phyloP scores from a whole-genome alignment of 208 protist genomes.

The Angomonas deanei region DNA sequence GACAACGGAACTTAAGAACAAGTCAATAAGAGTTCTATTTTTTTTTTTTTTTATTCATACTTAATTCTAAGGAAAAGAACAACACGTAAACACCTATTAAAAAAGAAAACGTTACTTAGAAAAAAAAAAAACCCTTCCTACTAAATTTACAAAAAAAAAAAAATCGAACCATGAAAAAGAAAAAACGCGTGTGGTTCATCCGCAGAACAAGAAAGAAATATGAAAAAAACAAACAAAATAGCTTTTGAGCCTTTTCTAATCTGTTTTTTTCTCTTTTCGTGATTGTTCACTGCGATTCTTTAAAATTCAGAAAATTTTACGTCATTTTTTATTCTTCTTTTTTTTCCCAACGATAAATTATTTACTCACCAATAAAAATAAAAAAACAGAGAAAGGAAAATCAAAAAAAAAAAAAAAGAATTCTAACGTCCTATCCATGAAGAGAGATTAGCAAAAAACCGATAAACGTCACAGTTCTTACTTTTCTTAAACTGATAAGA shows the following conservation, averaged over 20 bases:
- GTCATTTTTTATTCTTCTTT: neutral
- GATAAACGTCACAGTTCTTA: slow-evolving; percentile 7
- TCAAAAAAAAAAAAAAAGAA: no score
- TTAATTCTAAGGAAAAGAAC: slow-evolving; percentile 11
- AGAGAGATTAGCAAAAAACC: neutral
- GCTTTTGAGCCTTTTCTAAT: no score
- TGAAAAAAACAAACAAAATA: no score
- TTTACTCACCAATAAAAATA: slow-evolving; percentile 1
- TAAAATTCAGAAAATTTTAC: neutral
- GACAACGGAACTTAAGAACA: neutral
- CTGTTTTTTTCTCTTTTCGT: neutral
- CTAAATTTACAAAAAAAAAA: no score
- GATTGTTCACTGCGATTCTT: neutral
- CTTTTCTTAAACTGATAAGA: slow-evolving; percentile 13
- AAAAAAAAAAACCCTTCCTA: neutral
- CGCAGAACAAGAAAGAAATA: no score
- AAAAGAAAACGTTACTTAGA: neutral
- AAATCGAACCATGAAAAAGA: no score
- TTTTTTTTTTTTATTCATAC: neutral
- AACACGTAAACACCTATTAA: neutral
- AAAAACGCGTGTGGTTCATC: no score
- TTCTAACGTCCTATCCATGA: no score
- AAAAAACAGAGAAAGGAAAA: slow-evolving; percentile 12
- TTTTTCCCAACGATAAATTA: neutral
- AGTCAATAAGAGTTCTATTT: neutral